Evolutionary conservation across 106 monocot species (phyloP).

Genomic region (Apostasia ramifera): DNA sequence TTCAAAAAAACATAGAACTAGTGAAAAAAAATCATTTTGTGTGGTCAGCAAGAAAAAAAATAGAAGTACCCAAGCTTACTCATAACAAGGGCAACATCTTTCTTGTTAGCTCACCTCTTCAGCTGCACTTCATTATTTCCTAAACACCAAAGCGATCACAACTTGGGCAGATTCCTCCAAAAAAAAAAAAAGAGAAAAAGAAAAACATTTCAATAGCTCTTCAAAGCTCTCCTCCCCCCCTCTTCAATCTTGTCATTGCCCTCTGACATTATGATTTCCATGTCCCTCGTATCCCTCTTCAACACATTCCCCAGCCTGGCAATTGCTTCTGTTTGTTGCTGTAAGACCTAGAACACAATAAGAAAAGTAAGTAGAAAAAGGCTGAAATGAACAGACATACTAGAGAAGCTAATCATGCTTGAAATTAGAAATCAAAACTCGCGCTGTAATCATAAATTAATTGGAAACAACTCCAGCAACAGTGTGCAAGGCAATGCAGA

Average conservation of each 20-base stretch:
- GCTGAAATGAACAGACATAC: neutral
- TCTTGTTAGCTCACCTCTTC: no score
- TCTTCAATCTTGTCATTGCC: slow-evolving; percentile 40
- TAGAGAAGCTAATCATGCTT: no score
- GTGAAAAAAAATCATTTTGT: no score
- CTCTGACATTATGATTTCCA: slow-evolving; percentile 84
- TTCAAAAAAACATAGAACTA: no score
- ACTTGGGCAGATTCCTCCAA: neutral
- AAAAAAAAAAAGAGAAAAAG: neutral
- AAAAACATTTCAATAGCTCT: slow-evolving; percentile 1
- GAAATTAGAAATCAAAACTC: no score
- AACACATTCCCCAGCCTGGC: slow-evolving; percentile 75
- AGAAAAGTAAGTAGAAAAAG: neutral
- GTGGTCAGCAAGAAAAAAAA: no score
- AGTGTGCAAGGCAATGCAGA: no score
- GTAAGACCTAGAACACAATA: slow-evolving; percentile 42
- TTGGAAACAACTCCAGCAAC: no score
- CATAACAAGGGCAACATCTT: no score
- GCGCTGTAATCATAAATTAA: no score
- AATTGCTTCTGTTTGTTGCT: slow-evolving; percentile 85
- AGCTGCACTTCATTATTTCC: no score
- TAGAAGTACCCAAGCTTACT: no score
- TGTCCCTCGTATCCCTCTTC: slow-evolving; percentile 74
- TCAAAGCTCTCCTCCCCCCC: slow-evolving; percentile 19
- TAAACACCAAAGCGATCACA: neutral